Evolutionary conservation across 805 yeast species (phyloP).

Genomic region (Grigorovia jiainica): DNA sequence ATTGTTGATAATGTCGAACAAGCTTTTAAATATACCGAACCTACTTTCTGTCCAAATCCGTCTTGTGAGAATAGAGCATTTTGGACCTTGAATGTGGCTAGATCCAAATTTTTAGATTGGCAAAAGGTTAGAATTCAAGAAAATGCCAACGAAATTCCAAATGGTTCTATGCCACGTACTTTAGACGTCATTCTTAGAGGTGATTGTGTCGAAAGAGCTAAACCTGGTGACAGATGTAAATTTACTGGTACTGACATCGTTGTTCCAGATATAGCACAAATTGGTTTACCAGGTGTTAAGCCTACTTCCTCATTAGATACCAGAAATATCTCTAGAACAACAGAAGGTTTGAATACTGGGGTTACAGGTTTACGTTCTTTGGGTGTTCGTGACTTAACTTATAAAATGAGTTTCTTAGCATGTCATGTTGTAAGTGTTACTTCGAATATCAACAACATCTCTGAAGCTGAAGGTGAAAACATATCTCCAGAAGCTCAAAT

Average conservation of each 20-base stretch:
- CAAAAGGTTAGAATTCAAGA: conserved; percentile 93
- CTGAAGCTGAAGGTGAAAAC: conserved; percentile 1
- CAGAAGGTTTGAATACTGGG: conserved; percentile 71
- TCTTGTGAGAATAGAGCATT: conserved; percentile 77
- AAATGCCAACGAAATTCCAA: conserved; percentile 92
- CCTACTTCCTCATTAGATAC: conserved; percentile 73
- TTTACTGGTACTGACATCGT: conserved; percentile 94
- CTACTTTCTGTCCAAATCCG: conserved; percentile 82
- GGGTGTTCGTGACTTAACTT: conserved; percentile 93
- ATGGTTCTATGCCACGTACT: conserved; percentile 98
- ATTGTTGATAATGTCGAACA: conserved; percentile 86
- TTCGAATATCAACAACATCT: conserved; percentile 14
- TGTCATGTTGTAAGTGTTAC: conserved; percentile 73
- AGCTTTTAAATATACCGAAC: conserved; percentile 87
- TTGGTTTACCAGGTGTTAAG: conserved; percentile 91
- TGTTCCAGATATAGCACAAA: conserved; percentile 86
- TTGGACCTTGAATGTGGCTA: conserved; percentile 77
- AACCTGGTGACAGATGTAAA: conserved; percentile 92
- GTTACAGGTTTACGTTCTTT: conserved; percentile 79
- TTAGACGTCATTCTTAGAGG: conserved; percentile 88
- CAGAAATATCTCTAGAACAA: conserved; percentile 31
- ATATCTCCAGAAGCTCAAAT: conserved; percentile 14
- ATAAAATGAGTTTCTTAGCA: conserved; percentile 83
- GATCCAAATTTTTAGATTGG: conserved; percentile 91
- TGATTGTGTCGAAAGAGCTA: conserved; percentile 89